Percentiles rank a stretch among this genome's conserved stretches.
Evolutionary conservation across 495 filamentous ascomycete genomes (phyloP).

Genomic region (Talaromyces trachyspermus): DNA sequence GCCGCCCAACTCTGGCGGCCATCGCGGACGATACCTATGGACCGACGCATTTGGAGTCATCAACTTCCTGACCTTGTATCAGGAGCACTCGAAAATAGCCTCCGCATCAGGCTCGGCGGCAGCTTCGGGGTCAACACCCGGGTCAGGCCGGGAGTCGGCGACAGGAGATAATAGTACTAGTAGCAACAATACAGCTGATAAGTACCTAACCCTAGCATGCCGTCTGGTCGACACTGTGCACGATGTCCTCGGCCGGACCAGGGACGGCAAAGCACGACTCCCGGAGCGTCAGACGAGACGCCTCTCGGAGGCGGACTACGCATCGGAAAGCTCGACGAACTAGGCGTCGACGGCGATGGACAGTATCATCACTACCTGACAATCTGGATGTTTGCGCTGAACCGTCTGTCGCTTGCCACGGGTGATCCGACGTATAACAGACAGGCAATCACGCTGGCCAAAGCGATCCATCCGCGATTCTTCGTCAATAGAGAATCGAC

Average conservation of each 20-base stretch:
- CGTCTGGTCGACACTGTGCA: conserved; percentile 50
- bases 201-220: conserved; percentile 48
- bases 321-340: conserved; percentile 50
- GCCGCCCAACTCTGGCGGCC: conserved; percentile 48
- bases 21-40: conserved; percentile 62
- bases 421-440: conserved; percentile 44
- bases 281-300: conserved; percentile 45
- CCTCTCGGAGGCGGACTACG: conserved; percentile 55
- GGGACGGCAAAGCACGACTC: conserved; percentile 44
- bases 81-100: conserved; percentile 25
- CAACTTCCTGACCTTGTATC: conserved; percentile 56
- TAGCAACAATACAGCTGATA: conserved; percentile 15
- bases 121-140: neutral
- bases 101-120: conserved; percentile 9
- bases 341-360: conserved; percentile 52
- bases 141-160: conserved; percentile 25
- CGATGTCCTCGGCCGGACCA: conserved; percentile 45
- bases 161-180: conserved; percentile 15
- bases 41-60: conserved; percentile 64
- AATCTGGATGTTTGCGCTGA: conserved; percentile 65
- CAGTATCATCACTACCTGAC: conserved; percentile 66
- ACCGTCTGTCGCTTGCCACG: conserved; percentile 48
- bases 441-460: conserved; percentile 49
- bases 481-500: conserved; percentile 29
- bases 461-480: conserved; percentile 52